Percentiles rank a stretch among this genome's conserved stretches.
Evolutionary conservation across 805 yeast genomes (phyloP).

Genomic region (Candida pseudoglaebosa): DNA sequence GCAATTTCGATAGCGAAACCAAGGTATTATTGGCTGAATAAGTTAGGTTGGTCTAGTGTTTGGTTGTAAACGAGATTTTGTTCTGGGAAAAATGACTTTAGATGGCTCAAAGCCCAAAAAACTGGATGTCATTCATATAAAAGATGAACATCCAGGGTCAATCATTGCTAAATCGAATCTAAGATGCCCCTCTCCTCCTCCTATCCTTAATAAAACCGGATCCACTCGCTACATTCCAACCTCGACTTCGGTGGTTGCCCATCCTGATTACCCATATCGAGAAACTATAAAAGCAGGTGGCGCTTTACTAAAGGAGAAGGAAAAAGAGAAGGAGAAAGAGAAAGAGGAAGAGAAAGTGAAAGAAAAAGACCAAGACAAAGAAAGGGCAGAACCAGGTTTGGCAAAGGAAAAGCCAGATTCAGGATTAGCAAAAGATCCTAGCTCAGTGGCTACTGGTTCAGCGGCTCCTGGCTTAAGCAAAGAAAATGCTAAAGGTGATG

Average conservation of each 20-base stretch:
- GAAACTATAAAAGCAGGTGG: constrained; percentile 43
- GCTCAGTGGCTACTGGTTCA: too few relatives aligned
- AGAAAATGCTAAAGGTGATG: neutral
- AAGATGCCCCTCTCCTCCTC: constrained; percentile 73
- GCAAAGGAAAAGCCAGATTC: too few relatives aligned
- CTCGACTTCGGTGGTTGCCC: constrained; percentile 1
- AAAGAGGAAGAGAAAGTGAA: too few relatives aligned
- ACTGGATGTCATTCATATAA: too few relatives aligned
- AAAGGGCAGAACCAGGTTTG: constrained; percentile 1
- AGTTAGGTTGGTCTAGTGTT: too few relatives aligned
- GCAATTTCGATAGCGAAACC: too few relatives aligned
- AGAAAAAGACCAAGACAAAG: neutral
- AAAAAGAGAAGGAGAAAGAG: constrained; percentile 8
- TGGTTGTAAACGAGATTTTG: neutral
- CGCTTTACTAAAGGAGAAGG: constrained; percentile 32
- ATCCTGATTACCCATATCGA: constrained; percentile 7
- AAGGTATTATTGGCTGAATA: too few relatives aligned
- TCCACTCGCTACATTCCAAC: constrained; percentile 5
- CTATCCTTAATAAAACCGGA: constrained; percentile 40
- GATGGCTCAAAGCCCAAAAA: neutral
- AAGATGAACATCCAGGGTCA: constrained; percentile 38
- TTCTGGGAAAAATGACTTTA: neutral
- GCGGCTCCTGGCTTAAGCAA: too few relatives aligned
- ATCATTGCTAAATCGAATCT: constrained; percentile 55
- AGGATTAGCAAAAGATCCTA: too few relatives aligned